Conservation (phyloP, 768 basidiomycete genomes). For the Cubamyces sp. region DNA sequence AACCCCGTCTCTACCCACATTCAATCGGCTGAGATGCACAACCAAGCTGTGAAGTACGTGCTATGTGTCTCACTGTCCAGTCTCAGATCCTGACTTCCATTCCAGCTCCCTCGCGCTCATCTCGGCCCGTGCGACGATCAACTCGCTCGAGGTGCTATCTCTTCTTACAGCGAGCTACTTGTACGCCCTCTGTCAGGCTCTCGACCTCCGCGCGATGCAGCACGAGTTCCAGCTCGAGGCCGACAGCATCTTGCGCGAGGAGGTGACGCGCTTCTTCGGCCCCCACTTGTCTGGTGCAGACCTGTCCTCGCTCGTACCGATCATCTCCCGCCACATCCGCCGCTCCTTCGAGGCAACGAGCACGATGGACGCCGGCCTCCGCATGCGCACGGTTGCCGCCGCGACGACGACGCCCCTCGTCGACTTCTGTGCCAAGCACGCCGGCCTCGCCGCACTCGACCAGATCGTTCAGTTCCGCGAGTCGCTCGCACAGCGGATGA, state of each 20-base stretch:
- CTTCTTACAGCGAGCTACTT: slow-evolving; percentile 76
- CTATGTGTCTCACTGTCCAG: not conserved
- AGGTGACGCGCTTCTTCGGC: slow-evolving; percentile 52
- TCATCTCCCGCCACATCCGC: slow-evolving; percentile 48
- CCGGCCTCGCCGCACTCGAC: slow-evolving; percentile 29
- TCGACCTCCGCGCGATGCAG: slow-evolving; percentile 81
- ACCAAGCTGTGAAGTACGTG: slow-evolving; percentile 86
- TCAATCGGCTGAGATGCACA: slow-evolving; percentile 91
- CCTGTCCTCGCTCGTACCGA: slow-evolving; percentile 38
- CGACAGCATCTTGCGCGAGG: slow-evolving; percentile 50
- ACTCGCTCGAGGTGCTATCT: slow-evolving; percentile 77
- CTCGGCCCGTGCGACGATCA: slow-evolving; percentile 79
- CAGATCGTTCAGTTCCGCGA: slow-evolving; percentile 58
- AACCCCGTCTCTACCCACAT: slow-evolving; percentile 85
- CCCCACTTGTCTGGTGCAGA: slow-evolving; percentile 41
- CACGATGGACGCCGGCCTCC: slow-evolving; percentile 67
- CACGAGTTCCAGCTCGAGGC: slow-evolving; percentile 60
- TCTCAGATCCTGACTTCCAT: slow-evolving; percentile 22
- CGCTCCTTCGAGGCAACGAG: slow-evolving; percentile 66
- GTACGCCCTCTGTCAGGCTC: slow-evolving; percentile 81
- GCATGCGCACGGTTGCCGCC: slow-evolving; percentile 74
- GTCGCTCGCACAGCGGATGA: slow-evolving; percentile 51
- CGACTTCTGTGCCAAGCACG: slow-evolving; percentile 50
- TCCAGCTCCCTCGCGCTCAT: slow-evolving; percentile 80
- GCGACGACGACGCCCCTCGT: slow-evolving; percentile 64